Evolutionary conservation across 2,329 filamentous ascomycete genomes (phyloP).

Genomic region (Alternaria panax): DNA sequence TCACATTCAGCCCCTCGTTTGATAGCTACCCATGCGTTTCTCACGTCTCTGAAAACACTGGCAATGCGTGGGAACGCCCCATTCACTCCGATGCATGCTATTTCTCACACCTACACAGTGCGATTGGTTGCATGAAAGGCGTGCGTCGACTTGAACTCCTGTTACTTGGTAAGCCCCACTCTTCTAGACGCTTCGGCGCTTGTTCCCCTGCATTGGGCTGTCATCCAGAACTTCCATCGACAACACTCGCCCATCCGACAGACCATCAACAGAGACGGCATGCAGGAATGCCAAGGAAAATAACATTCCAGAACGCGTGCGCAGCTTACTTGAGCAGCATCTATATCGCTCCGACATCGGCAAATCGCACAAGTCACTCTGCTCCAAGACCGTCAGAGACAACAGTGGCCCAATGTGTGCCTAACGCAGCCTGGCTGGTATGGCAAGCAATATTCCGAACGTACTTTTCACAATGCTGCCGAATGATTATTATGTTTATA

Average conservation of each 20-base stretch:
- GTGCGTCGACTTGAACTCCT: neutral
- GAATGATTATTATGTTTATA: neutral
- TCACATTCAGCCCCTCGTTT: slow-evolving; percentile 1
- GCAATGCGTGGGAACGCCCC: neutral
- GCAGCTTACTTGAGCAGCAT: neutral
- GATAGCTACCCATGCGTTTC: neutral
- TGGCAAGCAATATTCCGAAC: neutral
- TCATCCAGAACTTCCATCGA: neutral
- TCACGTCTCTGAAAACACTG: neutral
- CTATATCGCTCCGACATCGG: neutral
- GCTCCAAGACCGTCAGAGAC: too few relatives aligned
- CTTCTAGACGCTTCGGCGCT: neutral
- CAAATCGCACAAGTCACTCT: neutral
- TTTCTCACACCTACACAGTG: neutral
- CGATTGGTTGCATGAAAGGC: neutral
- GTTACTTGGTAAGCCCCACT: neutral
- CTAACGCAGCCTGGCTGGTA: neutral
- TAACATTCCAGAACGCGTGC: neutral
- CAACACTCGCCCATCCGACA: neutral
- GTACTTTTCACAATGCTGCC: neutral
- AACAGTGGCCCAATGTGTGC: too few relatives aligned
- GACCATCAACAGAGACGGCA: neutral
- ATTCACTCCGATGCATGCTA: neutral
- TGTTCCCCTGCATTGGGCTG: neutral
- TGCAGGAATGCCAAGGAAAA: too few relatives aligned